These are phyloP conservation scores for Zarea fungicola DNA, from an alignment of 2,329 filamentous ascomycete genomes.

Conservation along the genomic window DNA sequence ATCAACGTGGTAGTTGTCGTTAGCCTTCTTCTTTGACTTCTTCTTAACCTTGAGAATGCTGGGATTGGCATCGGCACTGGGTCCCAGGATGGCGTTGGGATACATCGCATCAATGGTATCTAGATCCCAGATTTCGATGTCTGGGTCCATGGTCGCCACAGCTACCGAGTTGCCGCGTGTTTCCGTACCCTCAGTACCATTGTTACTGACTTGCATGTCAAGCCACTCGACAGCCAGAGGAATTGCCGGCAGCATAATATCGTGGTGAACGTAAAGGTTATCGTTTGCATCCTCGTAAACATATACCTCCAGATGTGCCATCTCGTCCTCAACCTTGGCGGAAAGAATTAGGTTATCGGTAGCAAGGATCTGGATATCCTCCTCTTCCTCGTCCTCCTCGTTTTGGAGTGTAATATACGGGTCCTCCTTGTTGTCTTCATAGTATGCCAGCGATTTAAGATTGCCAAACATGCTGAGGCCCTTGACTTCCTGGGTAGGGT, in stretches of 20 bases:
- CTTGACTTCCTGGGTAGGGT: conserved; percentile 48
- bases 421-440: conserved; percentile 89
- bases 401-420: conserved; percentile 90
- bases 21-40: conserved; percentile 86
- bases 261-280: conserved; percentile 98
- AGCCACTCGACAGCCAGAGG: conserved; percentile 95
- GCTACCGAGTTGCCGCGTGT: conserved; percentile 85
- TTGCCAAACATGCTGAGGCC: conserved; percentile 93
- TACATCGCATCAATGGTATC: conserved; percentile 98
- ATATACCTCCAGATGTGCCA: conserved; percentile 93
- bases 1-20: conserved; percentile 90
- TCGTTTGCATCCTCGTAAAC: conserved; percentile 94
- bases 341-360: conserved; percentile 91
- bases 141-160: conserved; percentile 93
- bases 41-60: conserved; percentile 74
- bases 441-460: conserved; percentile 87
- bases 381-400: conserved; percentile 68
- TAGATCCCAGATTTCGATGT: conserved; percentile 97
- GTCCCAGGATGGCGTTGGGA: conserved; percentile 89
- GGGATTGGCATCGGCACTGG: conserved; percentile 51
- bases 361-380: conserved; percentile 87
- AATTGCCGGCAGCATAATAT: conserved; percentile 97
- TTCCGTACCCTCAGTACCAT: conserved; percentile 55
- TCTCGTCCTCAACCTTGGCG: conserved; percentile 92
- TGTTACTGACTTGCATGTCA: conserved; percentile 74